Conservation (phyloP, 495 filamentous ascomycete species). For the Lepraria neglecta region DNA sequence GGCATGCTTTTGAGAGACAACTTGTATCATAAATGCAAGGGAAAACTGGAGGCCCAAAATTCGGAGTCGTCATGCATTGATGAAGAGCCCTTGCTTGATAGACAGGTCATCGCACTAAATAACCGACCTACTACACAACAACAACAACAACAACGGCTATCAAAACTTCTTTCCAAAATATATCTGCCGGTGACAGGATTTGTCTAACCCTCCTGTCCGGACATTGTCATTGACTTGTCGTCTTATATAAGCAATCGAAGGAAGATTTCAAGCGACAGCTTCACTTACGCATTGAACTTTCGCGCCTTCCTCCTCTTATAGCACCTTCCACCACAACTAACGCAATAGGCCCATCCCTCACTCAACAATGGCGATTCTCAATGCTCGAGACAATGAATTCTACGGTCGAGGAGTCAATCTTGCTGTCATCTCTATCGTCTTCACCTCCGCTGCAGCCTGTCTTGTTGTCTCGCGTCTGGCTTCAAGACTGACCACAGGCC, state of each 20-base stretch:
- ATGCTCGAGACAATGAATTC: slow-evolving; percentile 14
- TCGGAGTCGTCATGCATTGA: too few relatives aligned
- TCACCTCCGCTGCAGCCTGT: slow-evolving; percentile 12
- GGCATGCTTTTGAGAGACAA: not conserved
- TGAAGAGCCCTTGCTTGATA: slow-evolving; percentile 5
- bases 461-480: slow-evolving; percentile 18
- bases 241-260: not conserved
- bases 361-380: slow-evolving; percentile 8
- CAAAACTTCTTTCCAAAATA: not conserved
- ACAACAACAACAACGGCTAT: not conserved
- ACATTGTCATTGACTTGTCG: too few relatives aligned
- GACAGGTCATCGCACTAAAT: not conserved
- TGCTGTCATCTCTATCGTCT: slow-evolving; percentile 20
- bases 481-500: slow-evolving; percentile 17
- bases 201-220: not conserved
- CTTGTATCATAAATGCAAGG: not conserved
- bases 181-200: not conserved
- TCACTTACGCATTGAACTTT: too few relatives aligned
- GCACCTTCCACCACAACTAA: not conserved
- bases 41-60: not conserved
- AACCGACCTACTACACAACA: not conserved
- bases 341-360: not conserved
- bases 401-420: slow-evolving; percentile 25
- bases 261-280: too few relatives aligned
- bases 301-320: not conserved